A percentile compares a stretch with the other conserved stretches of the same genome.
These are phyloP conservation scores for Coemansia sp. DNA, from an alignment of 192 early-diverging fungal genomes.

Conservation along the genomic window DNA sequence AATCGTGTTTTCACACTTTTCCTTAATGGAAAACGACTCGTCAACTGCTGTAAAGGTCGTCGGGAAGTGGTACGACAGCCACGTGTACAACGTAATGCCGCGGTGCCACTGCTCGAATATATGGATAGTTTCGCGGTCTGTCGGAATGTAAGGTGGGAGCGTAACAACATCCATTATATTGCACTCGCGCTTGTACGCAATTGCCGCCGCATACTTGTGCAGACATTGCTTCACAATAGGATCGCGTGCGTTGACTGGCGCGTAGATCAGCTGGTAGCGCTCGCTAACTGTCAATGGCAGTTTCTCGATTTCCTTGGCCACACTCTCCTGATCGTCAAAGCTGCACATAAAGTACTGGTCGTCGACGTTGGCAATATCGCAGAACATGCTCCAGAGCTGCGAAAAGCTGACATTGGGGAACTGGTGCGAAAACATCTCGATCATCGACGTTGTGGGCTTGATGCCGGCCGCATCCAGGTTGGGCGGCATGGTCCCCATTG, in stretches of 20 bases:
- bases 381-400: conserved; percentile 71
- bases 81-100: conserved; percentile 80
- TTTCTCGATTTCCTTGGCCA: conserved; percentile 65
- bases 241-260: conserved; percentile 60
- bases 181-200: conserved; percentile 37
- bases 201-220: conserved; percentile 28
- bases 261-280: conserved; percentile 67
- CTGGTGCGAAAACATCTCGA: conserved; percentile 74
- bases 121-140: conserved; percentile 34
- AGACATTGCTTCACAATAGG: conserved; percentile 11
- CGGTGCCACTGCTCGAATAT: conserved; percentile 75
- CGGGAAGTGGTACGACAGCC: conserved; percentile 73
- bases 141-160: conserved; percentile 49
- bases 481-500: conserved; percentile 37
- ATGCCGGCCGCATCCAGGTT: conserved; percentile 62
- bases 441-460: conserved; percentile 69
- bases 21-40: conserved; percentile 55
- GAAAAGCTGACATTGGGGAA: conserved; percentile 64
- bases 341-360: conserved; percentile 78
- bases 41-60: conserved; percentile 59
- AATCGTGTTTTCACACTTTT: conserved; percentile 53
- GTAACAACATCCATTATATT: conserved; percentile 54
- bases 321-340: conserved; percentile 61
- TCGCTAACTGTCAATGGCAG: conserved; percentile 65
- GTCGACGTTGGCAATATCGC: conserved; percentile 65